Conservation (phyloP, 306 rosid genomes). For the Prunus armeniaca region DNA sequence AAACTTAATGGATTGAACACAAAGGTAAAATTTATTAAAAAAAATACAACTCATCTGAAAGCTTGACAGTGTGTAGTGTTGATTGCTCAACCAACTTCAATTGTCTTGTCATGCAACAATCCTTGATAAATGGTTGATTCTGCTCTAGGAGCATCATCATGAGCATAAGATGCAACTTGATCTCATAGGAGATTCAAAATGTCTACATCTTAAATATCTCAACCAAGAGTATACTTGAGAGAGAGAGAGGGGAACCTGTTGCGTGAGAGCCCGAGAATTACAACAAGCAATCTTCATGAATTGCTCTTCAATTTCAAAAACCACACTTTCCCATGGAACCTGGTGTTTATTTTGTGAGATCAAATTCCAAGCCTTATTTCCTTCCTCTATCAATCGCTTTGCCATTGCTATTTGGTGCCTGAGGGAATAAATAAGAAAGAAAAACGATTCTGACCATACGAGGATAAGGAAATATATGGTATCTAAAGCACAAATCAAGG, state of each 20-base stretch:
- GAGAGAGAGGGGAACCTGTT: conserved; percentile 49
- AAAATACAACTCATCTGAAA: not conserved
- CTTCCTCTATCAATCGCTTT: conserved; percentile 70
- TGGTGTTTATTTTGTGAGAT: conserved; percentile 62
- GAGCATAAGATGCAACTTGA: not conserved
- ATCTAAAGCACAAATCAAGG: not conserved
- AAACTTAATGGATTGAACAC: not conserved
- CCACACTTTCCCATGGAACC: conserved; percentile 68
- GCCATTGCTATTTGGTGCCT: conserved; percentile 79
- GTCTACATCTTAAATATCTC: not conserved
- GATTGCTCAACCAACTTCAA: not conserved
- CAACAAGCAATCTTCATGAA: conserved; percentile 75
- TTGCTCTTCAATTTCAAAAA: conserved; percentile 66
- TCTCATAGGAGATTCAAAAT: not conserved
- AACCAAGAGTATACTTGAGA: not conserved
- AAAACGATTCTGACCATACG: not conserved
- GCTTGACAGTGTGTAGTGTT: not conserved
- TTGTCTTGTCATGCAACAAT: not conserved
- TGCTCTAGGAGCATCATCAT: not conserved
- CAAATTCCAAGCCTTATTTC: conserved; percentile 73
- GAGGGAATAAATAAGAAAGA: conserved; percentile 10
- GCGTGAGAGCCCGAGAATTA: conserved; percentile 71
- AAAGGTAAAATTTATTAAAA: not conserved
- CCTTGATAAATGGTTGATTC: not conserved
- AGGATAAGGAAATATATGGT: not conserved